Percentiles rank a stretch among this genome's conserved stretches.
These are phyloP conservation scores for Stromatinia cepivora DNA, from an alignment of 2,329 filamentous ascomycete species.

Conservation along the genomic window DNA sequence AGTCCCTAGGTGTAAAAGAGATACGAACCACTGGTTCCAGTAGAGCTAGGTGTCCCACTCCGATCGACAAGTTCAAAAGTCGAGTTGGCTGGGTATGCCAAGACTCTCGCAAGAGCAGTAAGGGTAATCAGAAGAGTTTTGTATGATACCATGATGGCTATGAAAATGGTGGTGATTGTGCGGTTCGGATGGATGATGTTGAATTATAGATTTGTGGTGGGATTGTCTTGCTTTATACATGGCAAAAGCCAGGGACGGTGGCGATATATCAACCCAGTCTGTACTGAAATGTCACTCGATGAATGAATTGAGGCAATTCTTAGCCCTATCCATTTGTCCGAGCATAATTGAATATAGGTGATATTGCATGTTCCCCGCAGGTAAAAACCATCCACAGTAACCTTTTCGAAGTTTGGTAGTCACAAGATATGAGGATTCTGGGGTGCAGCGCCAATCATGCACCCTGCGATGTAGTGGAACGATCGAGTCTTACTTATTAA, in stretches of 20 bases:
- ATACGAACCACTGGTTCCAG: constrained; percentile 12
- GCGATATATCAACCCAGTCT: not conserved
- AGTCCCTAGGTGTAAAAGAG: not conserved
- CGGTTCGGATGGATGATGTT: not conserved
- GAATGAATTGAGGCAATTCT: not conserved
- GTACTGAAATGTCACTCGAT: not conserved
- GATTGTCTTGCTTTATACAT: not conserved
- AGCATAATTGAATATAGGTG: not conserved
- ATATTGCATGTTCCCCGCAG: not conserved
- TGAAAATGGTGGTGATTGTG: not conserved
- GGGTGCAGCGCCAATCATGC: not conserved
- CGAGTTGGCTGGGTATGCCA: constrained; percentile 10
- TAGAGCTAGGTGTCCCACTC: constrained; percentile 16
- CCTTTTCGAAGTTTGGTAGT: not conserved
- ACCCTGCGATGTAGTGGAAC: not conserved
- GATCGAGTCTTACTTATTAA: not conserved
- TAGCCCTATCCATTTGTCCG: not conserved
- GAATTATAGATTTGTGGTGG: not conserved
- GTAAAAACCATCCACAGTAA: not conserved
- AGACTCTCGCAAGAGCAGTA: not conserved
- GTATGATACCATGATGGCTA: not conserved
- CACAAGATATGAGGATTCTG: constrained; percentile 7
- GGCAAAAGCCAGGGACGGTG: no score
- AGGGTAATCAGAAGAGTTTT: not conserved
- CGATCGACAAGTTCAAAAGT: not conserved